Conservation (phyloP, 1,284 basidiomycete genomes). For the Gymnopus androsaceus region DNA sequence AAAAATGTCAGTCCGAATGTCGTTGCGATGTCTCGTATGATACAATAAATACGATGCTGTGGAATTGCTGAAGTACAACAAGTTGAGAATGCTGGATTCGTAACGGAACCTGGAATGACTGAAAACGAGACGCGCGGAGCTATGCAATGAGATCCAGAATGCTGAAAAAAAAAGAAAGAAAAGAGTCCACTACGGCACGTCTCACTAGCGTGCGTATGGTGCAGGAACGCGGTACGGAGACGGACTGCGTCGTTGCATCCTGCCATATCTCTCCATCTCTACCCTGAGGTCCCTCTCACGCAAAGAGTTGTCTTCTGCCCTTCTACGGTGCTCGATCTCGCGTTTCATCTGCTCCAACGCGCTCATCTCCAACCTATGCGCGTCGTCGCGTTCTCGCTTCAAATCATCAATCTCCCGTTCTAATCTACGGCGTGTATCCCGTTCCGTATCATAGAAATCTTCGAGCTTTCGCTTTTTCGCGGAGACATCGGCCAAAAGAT, state of each 20-base stretch:
- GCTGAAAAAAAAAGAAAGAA: background rate
- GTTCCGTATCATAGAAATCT: constrained; percentile 42
- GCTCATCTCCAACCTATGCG: constrained; percentile 37
- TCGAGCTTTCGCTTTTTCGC: constrained; percentile 52
- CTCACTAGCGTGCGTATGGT: no score
- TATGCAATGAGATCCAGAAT: background rate
- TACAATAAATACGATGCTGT: no score
- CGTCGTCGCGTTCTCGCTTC: constrained; percentile 34
- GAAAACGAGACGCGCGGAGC: no score
- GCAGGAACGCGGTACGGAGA: background rate
- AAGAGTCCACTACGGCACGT: background rate
- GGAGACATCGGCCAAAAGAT: constrained; percentile 33
- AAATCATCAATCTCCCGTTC: constrained; percentile 40
- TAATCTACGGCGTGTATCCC: constrained; percentile 43
- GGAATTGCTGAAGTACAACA: no score
- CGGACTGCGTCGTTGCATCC: constrained; percentile 3
- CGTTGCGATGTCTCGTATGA: no score
- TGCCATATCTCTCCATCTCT: constrained; percentile 24
- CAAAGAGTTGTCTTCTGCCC: constrained; percentile 34
- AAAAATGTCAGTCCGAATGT: no score
- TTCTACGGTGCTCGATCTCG: constrained; percentile 42
- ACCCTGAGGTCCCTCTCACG: constrained; percentile 17
- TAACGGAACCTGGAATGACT: no score
- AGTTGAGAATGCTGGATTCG: no score
- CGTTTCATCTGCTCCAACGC: constrained; percentile 41